Evolutionary conservation across 495 filamentous ascomycete species (phyloP).

Genomic region (Delitschia confertaspora): DNA sequence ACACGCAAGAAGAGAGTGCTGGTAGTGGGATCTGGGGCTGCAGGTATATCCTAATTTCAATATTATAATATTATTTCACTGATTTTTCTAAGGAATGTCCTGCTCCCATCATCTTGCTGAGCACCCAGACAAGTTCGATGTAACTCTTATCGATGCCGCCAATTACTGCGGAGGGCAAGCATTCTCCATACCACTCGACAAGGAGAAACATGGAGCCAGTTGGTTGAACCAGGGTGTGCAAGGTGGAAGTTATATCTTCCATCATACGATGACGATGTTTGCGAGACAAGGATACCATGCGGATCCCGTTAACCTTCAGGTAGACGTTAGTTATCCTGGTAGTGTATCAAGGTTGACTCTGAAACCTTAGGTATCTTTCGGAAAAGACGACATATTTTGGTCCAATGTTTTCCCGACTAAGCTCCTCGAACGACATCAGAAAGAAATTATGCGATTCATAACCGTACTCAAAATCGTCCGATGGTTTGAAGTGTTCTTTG

Average conservation of each 20-base stretch:
- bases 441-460: constrained; percentile 59
- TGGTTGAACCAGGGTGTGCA: constrained; percentile 86
- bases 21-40: constrained; percentile 37
- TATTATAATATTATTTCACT: constrained; percentile 2
- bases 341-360: not conserved
- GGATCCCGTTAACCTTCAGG: constrained; percentile 62
- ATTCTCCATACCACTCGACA: constrained; percentile 64
- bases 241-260: constrained; percentile 69
- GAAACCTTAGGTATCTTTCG: constrained; percentile 54
- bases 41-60: constrained; percentile 21
- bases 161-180: constrained; percentile 72
- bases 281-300: constrained; percentile 56
- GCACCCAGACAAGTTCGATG: constrained; percentile 63
- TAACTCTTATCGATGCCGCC: constrained; percentile 63
- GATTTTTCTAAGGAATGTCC: constrained; percentile 44
- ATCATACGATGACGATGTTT: constrained; percentile 76
- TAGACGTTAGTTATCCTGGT: constrained; percentile 5
- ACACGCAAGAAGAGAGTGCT: constrained; percentile 30
- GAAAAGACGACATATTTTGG: constrained; percentile 70
- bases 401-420: constrained; percentile 70
- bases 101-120: constrained; percentile 66
- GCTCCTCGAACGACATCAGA: constrained; percentile 51
- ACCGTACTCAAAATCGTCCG: constrained; percentile 59
- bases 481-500: constrained; percentile 62
- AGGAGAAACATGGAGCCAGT: constrained; percentile 53